These are phyloP conservation scores for Apostasia ramifera DNA, from an alignment of 106 monocot genomes.

Conservation along the genomic window DNA sequence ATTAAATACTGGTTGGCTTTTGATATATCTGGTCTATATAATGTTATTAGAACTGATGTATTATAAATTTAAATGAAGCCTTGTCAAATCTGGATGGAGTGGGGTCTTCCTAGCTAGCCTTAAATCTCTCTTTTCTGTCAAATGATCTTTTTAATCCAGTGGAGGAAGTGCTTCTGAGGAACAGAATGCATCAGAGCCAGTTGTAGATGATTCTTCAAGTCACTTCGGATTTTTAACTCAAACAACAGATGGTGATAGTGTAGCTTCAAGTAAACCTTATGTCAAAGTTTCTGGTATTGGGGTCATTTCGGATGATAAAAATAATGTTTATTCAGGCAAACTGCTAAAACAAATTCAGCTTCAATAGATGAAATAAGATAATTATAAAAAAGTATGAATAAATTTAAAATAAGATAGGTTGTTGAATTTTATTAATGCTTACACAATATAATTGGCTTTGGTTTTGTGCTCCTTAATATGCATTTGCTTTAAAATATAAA, in stretches of 20 bases:
- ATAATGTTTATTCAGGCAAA: slow-evolving; percentile 44
- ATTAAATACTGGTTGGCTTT: too few species aligned
- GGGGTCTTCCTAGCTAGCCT: slow-evolving; percentile 52
- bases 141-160: slow-evolving; percentile 56
- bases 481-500: too few species aligned
- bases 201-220: slow-evolving; percentile 46
- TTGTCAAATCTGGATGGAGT: slow-evolving; percentile 33
- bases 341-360: slow-evolving; percentile 34
- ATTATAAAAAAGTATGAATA: too few species aligned
- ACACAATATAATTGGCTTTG: too few species aligned
- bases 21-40: too few species aligned
- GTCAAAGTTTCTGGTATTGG: slow-evolving; percentile 20
- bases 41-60: too few species aligned
- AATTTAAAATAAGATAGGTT: too few species aligned
- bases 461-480: too few species aligned
- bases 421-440: too few species aligned
- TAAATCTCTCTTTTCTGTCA: slow-evolving; percentile 80
- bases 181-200: slow-evolving; percentile 39
- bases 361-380: slow-evolving; percentile 43
- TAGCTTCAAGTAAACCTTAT: slow-evolving; percentile 29
- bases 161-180: slow-evolving; percentile 35
- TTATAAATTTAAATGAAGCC: too few species aligned
- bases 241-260: slow-evolving; percentile 37
- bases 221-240: slow-evolving; percentile 40
- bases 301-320: slow-evolving; percentile 27